These are phyloP conservation scores for Pleochaeta shiraiana DNA, from an alignment of 2,329 filamentous ascomycete species.

Conservation along the genomic window DNA sequence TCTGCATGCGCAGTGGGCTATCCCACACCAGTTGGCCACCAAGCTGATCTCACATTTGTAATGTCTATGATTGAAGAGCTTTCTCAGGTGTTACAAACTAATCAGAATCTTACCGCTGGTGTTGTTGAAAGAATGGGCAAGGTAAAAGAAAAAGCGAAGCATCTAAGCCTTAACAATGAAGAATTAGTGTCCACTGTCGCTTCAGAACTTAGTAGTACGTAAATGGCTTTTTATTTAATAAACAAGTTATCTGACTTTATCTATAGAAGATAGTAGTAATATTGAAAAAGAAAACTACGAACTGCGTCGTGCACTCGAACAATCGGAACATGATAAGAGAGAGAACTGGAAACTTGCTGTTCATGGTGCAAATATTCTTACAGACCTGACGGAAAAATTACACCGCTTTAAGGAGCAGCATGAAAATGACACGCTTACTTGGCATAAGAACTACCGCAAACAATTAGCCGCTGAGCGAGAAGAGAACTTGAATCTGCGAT, in stretches of 20 bases:
- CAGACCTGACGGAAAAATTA: slow-evolving; percentile 37
- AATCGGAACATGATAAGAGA: slow-evolving; percentile 35
- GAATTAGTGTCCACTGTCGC: slow-evolving; percentile 33
- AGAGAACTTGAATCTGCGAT: slow-evolving; percentile 38
- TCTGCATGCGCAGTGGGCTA: slow-evolving; percentile 21
- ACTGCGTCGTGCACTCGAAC: slow-evolving; percentile 38
- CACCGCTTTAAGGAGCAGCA: slow-evolving; percentile 44
- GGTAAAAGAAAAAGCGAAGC: slow-evolving; percentile 33
- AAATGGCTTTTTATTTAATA: not conserved
- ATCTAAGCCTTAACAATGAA: slow-evolving; percentile 31
- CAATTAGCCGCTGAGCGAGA: slow-evolving; percentile 43
- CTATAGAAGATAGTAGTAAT: slow-evolving; percentile 32
- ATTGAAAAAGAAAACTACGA: slow-evolving; percentile 38
- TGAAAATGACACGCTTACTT: slow-evolving; percentile 36
- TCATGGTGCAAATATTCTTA: slow-evolving; percentile 32
- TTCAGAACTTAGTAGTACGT: slow-evolving; percentile 33
- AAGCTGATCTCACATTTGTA: slow-evolving; percentile 45
- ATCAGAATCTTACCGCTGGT: slow-evolving; percentile 38
- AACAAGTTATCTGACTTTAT: not conserved
- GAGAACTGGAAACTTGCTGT: slow-evolving; percentile 35
- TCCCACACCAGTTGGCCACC: slow-evolving; percentile 43
- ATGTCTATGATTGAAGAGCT: slow-evolving; percentile 46
- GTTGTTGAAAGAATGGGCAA: slow-evolving; percentile 40
- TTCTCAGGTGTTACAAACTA: slow-evolving; percentile 18
- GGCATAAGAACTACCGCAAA: slow-evolving; percentile 42